Conservation (phyloP, 2,329 filamentous ascomycete species). For the Aspergillus sp. region DNA sequence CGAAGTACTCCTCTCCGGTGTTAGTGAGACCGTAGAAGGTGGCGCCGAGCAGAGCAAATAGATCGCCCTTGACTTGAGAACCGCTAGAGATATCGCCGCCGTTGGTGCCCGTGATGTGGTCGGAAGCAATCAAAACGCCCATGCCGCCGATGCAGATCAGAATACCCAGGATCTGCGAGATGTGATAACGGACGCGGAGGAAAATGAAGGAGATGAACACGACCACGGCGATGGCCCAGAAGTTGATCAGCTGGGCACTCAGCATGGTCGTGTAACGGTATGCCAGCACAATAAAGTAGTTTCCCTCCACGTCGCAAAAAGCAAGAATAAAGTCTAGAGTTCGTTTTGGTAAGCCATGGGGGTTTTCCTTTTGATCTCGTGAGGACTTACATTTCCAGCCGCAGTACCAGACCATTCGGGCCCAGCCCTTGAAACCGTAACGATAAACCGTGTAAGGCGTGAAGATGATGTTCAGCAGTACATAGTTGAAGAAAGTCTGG, state of each 20-base stretch:
- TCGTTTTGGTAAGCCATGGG: slow-evolving; percentile 1
- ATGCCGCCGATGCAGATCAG: slow-evolving; percentile 87
- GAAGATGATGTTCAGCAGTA: slow-evolving; percentile 78
- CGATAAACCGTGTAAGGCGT: slow-evolving; percentile 73
- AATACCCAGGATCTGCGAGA: slow-evolving; percentile 81
- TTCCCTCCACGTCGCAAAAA: slow-evolving; percentile 92
- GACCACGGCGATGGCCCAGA: slow-evolving; percentile 95
- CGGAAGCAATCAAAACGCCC: slow-evolving; percentile 80
- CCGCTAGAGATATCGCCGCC: slow-evolving; percentile 55
- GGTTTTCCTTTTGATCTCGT: background rate
- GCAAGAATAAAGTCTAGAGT: slow-evolving; percentile 72
- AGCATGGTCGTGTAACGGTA: slow-evolving; percentile 92
- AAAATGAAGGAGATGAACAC: slow-evolving; percentile 79
- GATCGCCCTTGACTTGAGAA: slow-evolving; percentile 83
- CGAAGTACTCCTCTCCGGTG: slow-evolving; percentile 91
- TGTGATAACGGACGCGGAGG: slow-evolving; percentile 84
- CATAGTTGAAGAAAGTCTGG: slow-evolving; percentile 94
- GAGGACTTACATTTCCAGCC: slow-evolving; percentile 74
- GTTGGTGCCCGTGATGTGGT: slow-evolving; percentile 76
- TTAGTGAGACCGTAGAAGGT: slow-evolving; percentile 90
- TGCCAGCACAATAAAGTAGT: slow-evolving; percentile 95
- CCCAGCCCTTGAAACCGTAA: slow-evolving; percentile 73
- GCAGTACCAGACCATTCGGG: slow-evolving; percentile 61
- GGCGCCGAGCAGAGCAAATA: slow-evolving; percentile 86
- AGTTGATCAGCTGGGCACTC: slow-evolving; percentile 93